A percentile compares a stretch with the other conserved stretches of the same genome.
These are phyloP conservation scores for Emericellopsis terricola DNA, from an alignment of 495 filamentous ascomycete species.

Conservation along the genomic window DNA sequence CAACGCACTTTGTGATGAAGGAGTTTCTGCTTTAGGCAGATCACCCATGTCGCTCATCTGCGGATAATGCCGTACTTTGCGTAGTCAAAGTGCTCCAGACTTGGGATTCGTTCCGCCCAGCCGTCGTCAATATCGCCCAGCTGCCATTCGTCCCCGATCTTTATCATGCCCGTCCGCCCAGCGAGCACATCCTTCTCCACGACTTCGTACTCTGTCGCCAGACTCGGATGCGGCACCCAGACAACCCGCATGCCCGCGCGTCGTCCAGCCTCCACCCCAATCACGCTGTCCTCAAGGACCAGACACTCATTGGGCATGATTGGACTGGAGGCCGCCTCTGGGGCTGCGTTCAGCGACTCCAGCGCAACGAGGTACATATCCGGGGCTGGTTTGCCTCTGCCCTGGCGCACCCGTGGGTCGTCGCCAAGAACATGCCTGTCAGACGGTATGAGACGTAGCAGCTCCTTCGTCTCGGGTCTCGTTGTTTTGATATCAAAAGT, in stretches of 20 bases:
- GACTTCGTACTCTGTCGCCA: conserved; percentile 46
- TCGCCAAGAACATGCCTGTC: conserved; percentile 54
- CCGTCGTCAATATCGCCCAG: conserved; percentile 40
- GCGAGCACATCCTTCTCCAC: conserved; percentile 62
- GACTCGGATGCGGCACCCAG: conserved; percentile 65
- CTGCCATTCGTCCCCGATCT: conserved; percentile 22
- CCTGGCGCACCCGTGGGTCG: conserved; percentile 48
- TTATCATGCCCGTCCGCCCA: conserved; percentile 43
- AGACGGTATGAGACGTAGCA: conserved; percentile 9
- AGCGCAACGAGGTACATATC: conserved; percentile 76
- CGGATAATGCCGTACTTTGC: conserved; percentile 17
- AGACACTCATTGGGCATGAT: conserved; percentile 55
- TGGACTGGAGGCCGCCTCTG: conserved; percentile 8
- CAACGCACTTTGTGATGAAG: too few relatives aligned
- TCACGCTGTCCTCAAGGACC: conserved; percentile 79
- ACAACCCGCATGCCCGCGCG: conserved; percentile 77
- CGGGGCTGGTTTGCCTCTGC: conserved; percentile 67
- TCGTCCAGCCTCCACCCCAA: conserved; percentile 66
- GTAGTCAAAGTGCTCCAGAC: conserved; percentile 50
- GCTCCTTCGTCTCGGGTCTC: conserved; percentile 6
- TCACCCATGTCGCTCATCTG: too few relatives aligned
- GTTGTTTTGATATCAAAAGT: conserved; percentile 12
- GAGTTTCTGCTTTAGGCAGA: too few relatives aligned
- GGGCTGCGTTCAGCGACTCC: conserved; percentile 50
- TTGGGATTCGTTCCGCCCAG: conserved; percentile 37